Conservation (phyloP, 2,329 filamentous ascomycete genomes). For the Ceratocystis eucalypticola region DNA sequence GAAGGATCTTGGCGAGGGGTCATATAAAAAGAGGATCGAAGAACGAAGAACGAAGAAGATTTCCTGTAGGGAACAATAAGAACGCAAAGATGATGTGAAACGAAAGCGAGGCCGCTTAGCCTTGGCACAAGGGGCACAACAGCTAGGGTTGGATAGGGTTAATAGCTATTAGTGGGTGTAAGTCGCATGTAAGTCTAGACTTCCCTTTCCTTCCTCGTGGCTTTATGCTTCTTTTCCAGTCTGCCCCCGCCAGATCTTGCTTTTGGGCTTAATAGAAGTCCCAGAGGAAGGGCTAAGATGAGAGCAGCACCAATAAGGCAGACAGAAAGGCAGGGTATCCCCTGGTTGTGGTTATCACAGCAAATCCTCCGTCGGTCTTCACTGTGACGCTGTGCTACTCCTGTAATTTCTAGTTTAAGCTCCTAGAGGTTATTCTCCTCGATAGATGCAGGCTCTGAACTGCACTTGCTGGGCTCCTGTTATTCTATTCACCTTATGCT, state of each 20-base stretch:
- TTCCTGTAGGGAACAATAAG: neutral
- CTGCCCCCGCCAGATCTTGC: too few species aligned
- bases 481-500: neutral
- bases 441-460: neutral
- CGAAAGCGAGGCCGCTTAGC: neutral
- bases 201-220: too few species aligned
- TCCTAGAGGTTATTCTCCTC: neutral
- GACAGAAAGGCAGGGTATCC: neutral
- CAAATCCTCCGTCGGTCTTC: neutral
- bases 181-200: neutral
- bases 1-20: neutral
- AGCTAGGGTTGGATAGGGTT: neutral
- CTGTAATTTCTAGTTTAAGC: neutral
- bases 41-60: neutral
- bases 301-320: neutral
- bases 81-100: neutral
- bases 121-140: neutral
- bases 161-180: neutral
- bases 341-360: neutral
- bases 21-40: neutral
- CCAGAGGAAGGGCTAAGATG: neutral
- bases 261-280: neutral
- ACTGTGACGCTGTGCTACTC: neutral
- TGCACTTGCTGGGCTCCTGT: neutral
- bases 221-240: too few species aligned